phyloP scores from a whole-genome alignment of 345 rosid genomes.

The Diplotaxis tenuifolia region DNA sequence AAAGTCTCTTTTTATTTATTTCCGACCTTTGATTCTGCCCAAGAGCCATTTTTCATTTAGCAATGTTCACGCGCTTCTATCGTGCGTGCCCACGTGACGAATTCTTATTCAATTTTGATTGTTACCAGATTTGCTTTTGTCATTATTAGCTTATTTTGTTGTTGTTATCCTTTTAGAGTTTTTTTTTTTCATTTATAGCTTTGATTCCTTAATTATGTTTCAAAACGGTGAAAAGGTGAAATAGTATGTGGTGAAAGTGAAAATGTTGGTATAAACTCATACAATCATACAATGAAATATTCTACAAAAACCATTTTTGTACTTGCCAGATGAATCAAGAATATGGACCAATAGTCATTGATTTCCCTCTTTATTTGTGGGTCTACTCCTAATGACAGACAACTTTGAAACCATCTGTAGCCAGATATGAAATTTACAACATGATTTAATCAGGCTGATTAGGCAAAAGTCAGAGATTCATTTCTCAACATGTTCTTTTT shows the following conservation, averaged over 20 bases:
- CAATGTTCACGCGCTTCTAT: neutral
- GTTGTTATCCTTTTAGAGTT: constrained; percentile 1
- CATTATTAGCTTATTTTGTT: neutral
- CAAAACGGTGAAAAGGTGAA: neutral
- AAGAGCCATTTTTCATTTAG: constrained; percentile 15
- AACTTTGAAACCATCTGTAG: neutral
- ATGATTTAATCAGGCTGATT: neutral
- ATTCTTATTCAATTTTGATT: neutral
- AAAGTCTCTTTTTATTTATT: neutral
- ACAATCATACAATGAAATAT: too few species aligned
- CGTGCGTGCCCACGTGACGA: constrained; percentile 32
- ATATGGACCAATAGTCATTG: neutral
- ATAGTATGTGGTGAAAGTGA: neutral
- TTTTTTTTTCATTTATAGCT: neutral
- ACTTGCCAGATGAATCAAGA: neutral
- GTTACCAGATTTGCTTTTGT: constrained; percentile 27
- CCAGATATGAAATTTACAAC: neutral
- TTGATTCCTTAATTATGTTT: neutral
- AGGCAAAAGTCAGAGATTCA: neutral
- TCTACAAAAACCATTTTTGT: neutral
- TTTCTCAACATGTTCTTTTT: neutral
- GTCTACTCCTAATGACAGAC: neutral
- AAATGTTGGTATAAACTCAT: neutral
- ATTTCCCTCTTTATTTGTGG: neutral
- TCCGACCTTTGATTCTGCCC: constrained; percentile 27